Evolutionary conservation across 345 rosid species (phyloP), one percentile per base, ranked within the genome.

Genomic region (Brassica napus): DNA sequence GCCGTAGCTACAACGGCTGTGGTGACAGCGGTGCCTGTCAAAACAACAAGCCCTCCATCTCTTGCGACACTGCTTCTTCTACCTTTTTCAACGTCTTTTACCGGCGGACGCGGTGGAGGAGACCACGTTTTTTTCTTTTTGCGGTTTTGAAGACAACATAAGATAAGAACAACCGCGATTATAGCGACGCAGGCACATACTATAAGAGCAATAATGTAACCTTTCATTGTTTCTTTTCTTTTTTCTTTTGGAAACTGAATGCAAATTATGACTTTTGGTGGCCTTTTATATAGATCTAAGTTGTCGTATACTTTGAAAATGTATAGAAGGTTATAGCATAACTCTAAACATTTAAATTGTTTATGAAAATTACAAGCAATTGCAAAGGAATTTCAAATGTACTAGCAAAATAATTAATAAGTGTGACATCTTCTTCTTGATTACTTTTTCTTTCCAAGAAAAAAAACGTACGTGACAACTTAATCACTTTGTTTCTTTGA

Each of bases 1-100:
- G 28, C 34, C 47, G 60, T 15, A 59, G 79, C 34, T 76, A 23
- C 57, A 76, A 58, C 79, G 28, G 65, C 42, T 21, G 79, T 55
- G 24, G 74, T 55, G 65, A 12, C 15, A 37, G 68, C 68, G 24
- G 79, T 69, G 5, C 42, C 74, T 6, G 79, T 21, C 39, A 68
- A 68, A 68, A 76, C 67, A 39, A 57, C 60, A 4, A 76, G 15
- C 6, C 74, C 79, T 1, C 80, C 80, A 68, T 77, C 74, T 69
- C 39, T 77, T 37, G 73, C 79, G 49, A 59, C 31, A 35, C 12
- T n/a, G 24, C 60, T 62, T 60, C n/a, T n/a, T n/a, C 18, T 47
- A 69, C 30, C 74, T 11, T 42, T 69, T 77, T 77, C 80, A 32
- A 77, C n/a, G 68, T 77, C 80, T 64, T 69, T 68, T 26, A 9